Conservation (phyloP, 352 stramenopile genomes). For the Pythium rhizo-oryzae region DNA sequence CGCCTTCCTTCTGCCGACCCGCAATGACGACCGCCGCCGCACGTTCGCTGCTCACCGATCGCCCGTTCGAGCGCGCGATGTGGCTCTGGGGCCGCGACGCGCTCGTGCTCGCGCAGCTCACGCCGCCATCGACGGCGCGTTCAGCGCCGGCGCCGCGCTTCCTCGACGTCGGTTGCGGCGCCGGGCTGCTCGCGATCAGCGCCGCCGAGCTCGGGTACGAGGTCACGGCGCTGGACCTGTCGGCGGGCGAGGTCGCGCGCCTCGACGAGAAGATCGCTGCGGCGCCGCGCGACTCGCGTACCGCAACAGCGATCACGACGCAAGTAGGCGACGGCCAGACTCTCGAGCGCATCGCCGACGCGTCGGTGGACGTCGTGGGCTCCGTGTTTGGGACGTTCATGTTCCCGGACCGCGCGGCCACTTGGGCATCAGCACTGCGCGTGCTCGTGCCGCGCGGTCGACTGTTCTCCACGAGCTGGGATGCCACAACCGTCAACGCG, state of each 20-base stretch:
- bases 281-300: not conserved
- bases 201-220: slow-evolving; percentile 20
- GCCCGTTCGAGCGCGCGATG: slow-evolving; percentile 13
- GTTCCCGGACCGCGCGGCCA: slow-evolving; percentile 25
- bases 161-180: slow-evolving; percentile 28
- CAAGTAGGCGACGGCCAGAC: slow-evolving; percentile 23
- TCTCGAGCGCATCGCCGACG: slow-evolving; percentile 14
- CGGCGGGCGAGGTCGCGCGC: slow-evolving; percentile 10
- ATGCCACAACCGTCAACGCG: not conserved
- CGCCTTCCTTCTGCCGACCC: too few relatives aligned
- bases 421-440: slow-evolving; percentile 22
- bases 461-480: slow-evolving; percentile 22
- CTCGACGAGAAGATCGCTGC: slow-evolving; percentile 10
- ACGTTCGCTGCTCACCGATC: slow-evolving; percentile 2
- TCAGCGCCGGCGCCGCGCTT: not conserved
- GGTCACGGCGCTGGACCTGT: slow-evolving; percentile 24
- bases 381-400: slow-evolving; percentile 28
- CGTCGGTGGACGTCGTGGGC: slow-evolving; percentile 20
- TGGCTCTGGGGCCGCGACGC: slow-evolving; percentile 22
- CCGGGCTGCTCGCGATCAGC: slow-evolving; percentile 19
- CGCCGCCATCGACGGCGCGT: not conserved
- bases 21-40: too few relatives aligned
- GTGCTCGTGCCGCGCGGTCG: slow-evolving; percentile 20
- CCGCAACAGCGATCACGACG: not conserved
- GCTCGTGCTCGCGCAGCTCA: slow-evolving; percentile 11